Evolutionary conservation across 768 basidiomycete genomes (phyloP).

Genomic region (Tricholoma matsutake): DNA sequence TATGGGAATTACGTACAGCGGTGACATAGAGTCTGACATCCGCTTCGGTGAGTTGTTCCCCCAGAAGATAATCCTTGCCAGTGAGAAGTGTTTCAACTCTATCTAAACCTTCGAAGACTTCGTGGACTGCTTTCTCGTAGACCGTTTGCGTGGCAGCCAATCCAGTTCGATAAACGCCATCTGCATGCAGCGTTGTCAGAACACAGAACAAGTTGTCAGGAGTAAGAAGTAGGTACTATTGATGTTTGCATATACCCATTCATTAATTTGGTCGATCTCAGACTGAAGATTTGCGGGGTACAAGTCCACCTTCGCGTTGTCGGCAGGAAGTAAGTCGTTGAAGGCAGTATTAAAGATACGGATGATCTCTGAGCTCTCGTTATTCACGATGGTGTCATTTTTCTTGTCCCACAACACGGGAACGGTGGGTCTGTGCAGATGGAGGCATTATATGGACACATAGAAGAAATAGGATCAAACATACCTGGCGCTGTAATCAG

Average conservation of each 20-base stretch:
- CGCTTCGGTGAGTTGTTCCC: slow-evolving; percentile 75
- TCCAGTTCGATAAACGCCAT: slow-evolving; percentile 85
- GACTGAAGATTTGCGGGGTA: slow-evolving; percentile 70
- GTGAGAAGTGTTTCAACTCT: slow-evolving; percentile 72
- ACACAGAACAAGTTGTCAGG: neutral
- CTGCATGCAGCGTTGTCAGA: slow-evolving; percentile 35
- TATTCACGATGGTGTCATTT: slow-evolving; percentile 83
- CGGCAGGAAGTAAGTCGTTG: slow-evolving; percentile 64
- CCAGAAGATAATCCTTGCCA: slow-evolving; percentile 83
- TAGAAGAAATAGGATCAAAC: slow-evolving; percentile 5
- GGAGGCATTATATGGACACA: neutral
- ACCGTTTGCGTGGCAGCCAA: slow-evolving; percentile 79
- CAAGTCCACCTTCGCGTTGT: slow-evolving; percentile 63
- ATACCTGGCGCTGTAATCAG: slow-evolving; percentile 67
- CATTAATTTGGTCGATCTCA: slow-evolving; percentile 83
- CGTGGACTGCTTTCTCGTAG: slow-evolving; percentile 70
- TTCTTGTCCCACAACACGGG: slow-evolving; percentile 94
- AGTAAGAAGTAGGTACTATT: slow-evolving; percentile 55
- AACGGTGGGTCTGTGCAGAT: slow-evolving; percentile 63
- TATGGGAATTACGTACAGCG: slow-evolving; percentile 49
- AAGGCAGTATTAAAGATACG: slow-evolving; percentile 88
- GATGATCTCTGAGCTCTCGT: slow-evolving; percentile 93
- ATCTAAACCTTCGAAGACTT: slow-evolving; percentile 78
- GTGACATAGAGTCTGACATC: slow-evolving; percentile 88
- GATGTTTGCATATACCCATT: slow-evolving; percentile 80